A percentile compares a stretch with the other conserved stretches of the same genome.
Conservation (phyloP, 1,139 yeast species). For the Blastobotrys niveus region DNA sequence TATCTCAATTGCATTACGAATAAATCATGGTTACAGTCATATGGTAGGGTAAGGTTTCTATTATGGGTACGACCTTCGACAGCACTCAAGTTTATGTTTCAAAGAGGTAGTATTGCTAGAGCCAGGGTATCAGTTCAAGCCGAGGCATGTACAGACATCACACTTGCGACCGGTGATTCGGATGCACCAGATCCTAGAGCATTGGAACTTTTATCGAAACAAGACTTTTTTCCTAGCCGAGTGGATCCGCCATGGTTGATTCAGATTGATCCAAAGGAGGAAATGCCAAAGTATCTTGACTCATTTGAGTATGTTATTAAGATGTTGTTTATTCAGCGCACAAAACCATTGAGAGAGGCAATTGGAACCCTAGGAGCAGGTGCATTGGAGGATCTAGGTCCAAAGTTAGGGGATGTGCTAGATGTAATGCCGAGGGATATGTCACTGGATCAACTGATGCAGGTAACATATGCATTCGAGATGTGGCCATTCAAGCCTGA, state of each 20-base stretch:
- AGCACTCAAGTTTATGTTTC: slow-evolving; percentile 57
- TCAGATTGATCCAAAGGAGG: slow-evolving; percentile 27
- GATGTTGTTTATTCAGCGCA: slow-evolving; percentile 52
- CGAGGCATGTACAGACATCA: slow-evolving; percentile 38
- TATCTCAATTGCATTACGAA: slow-evolving; percentile 66
- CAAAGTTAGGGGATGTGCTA: slow-evolving; percentile 40
- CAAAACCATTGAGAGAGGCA: slow-evolving; percentile 45
- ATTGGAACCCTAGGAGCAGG: slow-evolving; percentile 71
- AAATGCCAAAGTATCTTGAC: slow-evolving; percentile 40
- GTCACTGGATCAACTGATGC: slow-evolving; percentile 48
- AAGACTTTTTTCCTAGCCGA: slow-evolving; percentile 11
- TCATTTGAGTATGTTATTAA: slow-evolving; percentile 64
- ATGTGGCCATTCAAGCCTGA: slow-evolving; percentile 88
- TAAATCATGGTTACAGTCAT: slow-evolving; percentile 68
- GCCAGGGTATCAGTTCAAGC: slow-evolving; percentile 55
- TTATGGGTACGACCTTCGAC: slow-evolving; percentile 54
- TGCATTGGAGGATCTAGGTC: slow-evolving; percentile 55
- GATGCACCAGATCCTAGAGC: neutral
- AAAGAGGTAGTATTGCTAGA: slow-evolving; percentile 43
- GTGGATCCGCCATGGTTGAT: slow-evolving; percentile 22
- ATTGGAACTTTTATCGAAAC: slow-evolving; percentile 2
- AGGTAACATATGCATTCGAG: slow-evolving; percentile 49
- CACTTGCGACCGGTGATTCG: slow-evolving; percentile 4
- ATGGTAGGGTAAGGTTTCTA: slow-evolving; percentile 69
- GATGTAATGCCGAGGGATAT: slow-evolving; percentile 47